These are phyloP conservation scores for Saccharomycopsis babjevae DNA, from an alignment of 805 yeast genomes.

Conservation along the genomic window DNA sequence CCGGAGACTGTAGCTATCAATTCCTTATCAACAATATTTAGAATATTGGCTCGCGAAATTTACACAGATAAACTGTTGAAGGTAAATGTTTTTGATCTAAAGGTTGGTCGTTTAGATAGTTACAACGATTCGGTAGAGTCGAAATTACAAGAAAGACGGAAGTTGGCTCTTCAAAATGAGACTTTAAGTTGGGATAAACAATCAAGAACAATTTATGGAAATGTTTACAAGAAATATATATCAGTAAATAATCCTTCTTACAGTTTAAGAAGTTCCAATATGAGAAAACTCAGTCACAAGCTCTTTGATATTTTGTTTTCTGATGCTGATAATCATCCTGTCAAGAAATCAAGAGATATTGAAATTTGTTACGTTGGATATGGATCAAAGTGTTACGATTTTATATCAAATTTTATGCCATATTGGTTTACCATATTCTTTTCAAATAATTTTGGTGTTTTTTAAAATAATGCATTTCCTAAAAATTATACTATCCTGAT, in stretches of 20 bases:
- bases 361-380: slow-evolving; percentile 11
- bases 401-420: slow-evolving; percentile 14
- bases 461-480: neutral
- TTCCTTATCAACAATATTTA: slow-evolving; percentile 31
- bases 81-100: slow-evolving; percentile 34
- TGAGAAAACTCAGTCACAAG: slow-evolving; percentile 16
- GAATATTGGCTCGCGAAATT: slow-evolving; percentile 33
- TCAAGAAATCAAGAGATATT: slow-evolving; percentile 12
- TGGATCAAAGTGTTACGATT: slow-evolving; percentile 16
- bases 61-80: slow-evolving; percentile 26
- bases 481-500: neutral
- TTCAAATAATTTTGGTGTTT: neutral
- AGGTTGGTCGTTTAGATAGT: slow-evolving; percentile 38
- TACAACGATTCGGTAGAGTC: slow-evolving; percentile 18
- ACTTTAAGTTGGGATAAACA: slow-evolving; percentile 15
- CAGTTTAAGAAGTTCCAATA: slow-evolving; percentile 8
- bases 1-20: slow-evolving; percentile 48
- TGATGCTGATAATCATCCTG: slow-evolving; percentile 5
- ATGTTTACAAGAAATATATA: slow-evolving; percentile 11
- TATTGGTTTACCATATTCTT: slow-evolving; percentile 6
- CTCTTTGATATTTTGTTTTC: slow-evolving; percentile 14
- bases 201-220: slow-evolving; percentile 12
- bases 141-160: slow-evolving; percentile 2
- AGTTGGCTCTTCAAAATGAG: slow-evolving; percentile 8
- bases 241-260: slow-evolving; percentile 11